Base-by-base conservation (phyloP, 257 asterid genomes). In the Solanum appendiculatum region DNA sequence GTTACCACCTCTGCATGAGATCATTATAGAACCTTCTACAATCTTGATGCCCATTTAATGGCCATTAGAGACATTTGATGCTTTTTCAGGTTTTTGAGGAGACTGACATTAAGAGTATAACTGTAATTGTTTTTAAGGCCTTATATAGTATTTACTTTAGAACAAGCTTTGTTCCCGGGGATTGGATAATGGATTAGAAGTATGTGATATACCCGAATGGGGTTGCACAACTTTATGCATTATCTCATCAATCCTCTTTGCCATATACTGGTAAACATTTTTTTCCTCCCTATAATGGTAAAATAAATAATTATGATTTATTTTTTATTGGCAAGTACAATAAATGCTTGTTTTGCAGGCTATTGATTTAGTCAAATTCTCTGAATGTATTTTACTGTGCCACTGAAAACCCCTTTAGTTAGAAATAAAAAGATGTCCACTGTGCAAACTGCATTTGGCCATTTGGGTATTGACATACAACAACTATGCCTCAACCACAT, bases 1-100 rank as follows among this genome's bases (percentile, higher is more conserved):
- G 93, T 56, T 75, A 91, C 95, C 3, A 7, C 89, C 82, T 40
- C 89, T 54, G 88, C 88, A 15, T 90, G 82, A 88, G 54, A 74
- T 74, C 54, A 23, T 74, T 37, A 4, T 9, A 9, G 25, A 10
- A 37, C 5, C 51, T 36, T 37, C 29, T 73, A 18, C 82, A 23
- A 5, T 73, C 82, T 37, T 73, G 6, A 6, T 37, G 51, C 29
- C 31, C 42, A 58, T 73, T 73, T 34, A 5, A 34, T 34, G 81
- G 51, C 46, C 81, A 20, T 21, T 36, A 20, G 81, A 73, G 27
- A 10, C 31, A 36, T 21, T 73, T 73, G 82, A 75, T 75, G 83
- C 56, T 13, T 13, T 21, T 21, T 75, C 83, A 75, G 21, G 23
- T 25, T 40, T 37, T 39, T 39, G 7, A 33, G 44, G 44, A 70